Percentiles rank a stretch among this genome's conserved stretches.
These are phyloP conservation scores for Crithidia thermophila DNA, from an alignment of 208 protist genomes.

Conservation along the genomic window DNA sequence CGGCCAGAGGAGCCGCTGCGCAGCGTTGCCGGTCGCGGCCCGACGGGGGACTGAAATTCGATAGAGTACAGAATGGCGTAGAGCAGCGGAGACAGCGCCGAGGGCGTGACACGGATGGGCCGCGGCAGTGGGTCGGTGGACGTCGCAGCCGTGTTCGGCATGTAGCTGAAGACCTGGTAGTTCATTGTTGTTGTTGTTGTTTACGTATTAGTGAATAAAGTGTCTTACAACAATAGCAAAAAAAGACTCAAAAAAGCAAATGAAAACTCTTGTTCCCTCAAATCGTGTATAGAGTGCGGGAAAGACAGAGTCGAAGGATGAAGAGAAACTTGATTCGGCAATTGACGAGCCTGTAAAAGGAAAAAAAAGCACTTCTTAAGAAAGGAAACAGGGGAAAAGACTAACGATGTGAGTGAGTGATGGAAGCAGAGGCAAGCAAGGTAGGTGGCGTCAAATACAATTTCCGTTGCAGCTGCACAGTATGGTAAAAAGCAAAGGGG, in stretches of 20 bases:
- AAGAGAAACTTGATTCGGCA: too few relatives aligned
- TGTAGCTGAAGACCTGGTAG: constrained; percentile 44
- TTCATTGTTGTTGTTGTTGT: constrained; percentile 30
- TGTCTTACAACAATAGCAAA: neutral
- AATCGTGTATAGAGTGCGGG: too few relatives aligned
- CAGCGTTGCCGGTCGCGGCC: constrained; percentile 29
- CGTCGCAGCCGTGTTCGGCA: constrained; percentile 12
- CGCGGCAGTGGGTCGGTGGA: constrained; percentile 11
- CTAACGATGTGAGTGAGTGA: neutral
- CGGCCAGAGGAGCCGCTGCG: constrained; percentile 9
- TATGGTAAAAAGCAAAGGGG: constrained; percentile 9
- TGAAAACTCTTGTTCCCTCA: too few relatives aligned
- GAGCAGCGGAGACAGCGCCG: constrained; percentile 61
- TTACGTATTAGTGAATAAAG: neutral
- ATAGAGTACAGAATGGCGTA: constrained; percentile 75
- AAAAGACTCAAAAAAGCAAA: neutral
- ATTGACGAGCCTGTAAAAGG: too few relatives aligned
- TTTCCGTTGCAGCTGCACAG: too few relatives aligned
- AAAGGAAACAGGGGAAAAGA: constrained; percentile 6
- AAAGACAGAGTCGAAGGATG: too few relatives aligned
- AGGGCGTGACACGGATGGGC: constrained; percentile 63
- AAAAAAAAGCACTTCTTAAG: neutral
- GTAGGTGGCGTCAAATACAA: too few relatives aligned
- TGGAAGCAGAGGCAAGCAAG: too few relatives aligned
- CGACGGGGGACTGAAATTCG: constrained; percentile 68